Evolutionary conservation across 768 basidiomycete species (phyloP), one percentile per base, ranked within the genome.

Genomic region (Leccinellum rugosiceps): DNA sequence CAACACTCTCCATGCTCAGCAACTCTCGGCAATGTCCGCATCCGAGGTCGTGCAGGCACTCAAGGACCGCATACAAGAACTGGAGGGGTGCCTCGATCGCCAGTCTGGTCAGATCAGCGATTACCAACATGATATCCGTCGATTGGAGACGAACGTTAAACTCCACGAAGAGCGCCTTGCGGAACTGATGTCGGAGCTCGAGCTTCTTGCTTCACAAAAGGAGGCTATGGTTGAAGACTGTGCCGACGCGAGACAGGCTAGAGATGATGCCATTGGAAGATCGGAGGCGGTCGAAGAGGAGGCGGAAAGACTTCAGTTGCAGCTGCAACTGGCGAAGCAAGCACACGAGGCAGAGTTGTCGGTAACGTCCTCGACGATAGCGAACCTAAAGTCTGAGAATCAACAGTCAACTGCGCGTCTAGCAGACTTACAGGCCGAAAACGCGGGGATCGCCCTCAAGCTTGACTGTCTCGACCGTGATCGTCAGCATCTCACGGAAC

Each of bases 211-310:
- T 21, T 79, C 83, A 5, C 82, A 91, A 75, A 90, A 87, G 68
- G 83, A 83, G 55, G 85, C 88, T 2, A 90, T 93, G 87, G 82
- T 92, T 0, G 90, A 92, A 60, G 91, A 93, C 66, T 92, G 91
- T 64, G 85, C 86, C 4, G 84, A 86, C 54, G 89, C 88, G 2
- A 77, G 91, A 53, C 86, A 86, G 54, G 82, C 86, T 21, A 78
- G 91, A 34, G 87, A 93, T 68, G 78, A 78, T 25, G 87, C 89
- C 5, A 67, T 85, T 44, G 65, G 67, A 53, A 75, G 74, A 57
- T 69, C 80, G 26, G 91, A 92, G 55, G 71, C 69, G n/a, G 68
- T 86, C 57, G 90, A 92, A 63, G 79, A 84, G 43, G 81, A 83
- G 58, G 59, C 82, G 51, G 90, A 86, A 66, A 69, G 61, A n/a